Evolutionary conservation across 2,329 filamentous ascomycete species (phyloP), one percentile per base, ranked within the genome.

Genomic region (Fusarium sp.): DNA sequence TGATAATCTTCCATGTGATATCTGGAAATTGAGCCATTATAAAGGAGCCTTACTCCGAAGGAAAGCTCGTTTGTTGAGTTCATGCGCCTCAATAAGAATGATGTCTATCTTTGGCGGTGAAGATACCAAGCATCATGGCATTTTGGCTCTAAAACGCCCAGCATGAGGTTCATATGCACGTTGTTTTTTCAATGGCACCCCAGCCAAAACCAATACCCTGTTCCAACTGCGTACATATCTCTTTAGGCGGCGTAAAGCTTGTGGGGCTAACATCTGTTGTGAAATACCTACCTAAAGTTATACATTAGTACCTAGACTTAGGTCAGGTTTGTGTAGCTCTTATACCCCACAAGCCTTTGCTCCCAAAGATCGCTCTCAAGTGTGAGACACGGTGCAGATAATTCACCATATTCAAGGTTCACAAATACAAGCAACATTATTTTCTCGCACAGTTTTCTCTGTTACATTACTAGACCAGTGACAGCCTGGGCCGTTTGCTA

Each of bases 51-150:
- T 36, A 40, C 47, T 35, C 54, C 14, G 41, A 41, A 37, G 29
- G 25, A 51, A 31, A 15, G 23, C n/a, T 36, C 18, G 41, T 20
- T 55, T 50, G 52, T 64, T 60, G 58, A 56, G 33, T 40, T 53
- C 15, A 51, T 53, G 64, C 42, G 49, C 36, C 40, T 42, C 39
- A 58, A 36, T 31, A 49, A 45, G 5, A 39, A 25, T 62, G 31
- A 37, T 41, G 53, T 29, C 40, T 54, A 62, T 66, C 65, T 69
- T 63, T 69, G 66, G 66, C 66, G 66, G 66, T 68, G 65, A 69
- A 63, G 65, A 66, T 54, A 66, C 45, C 51, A 62, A 69, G 51
- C 51, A 62, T 46, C 43, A 58, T 51, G 39, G 42, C 42, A 59
- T 39, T 42, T 43, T 59, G 36, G 29, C 25, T 49, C 33, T 60